Base-by-base conservation (phyloP, 2,329 filamentous ascomycete species). In the Alternaria incomplexa region DNA sequence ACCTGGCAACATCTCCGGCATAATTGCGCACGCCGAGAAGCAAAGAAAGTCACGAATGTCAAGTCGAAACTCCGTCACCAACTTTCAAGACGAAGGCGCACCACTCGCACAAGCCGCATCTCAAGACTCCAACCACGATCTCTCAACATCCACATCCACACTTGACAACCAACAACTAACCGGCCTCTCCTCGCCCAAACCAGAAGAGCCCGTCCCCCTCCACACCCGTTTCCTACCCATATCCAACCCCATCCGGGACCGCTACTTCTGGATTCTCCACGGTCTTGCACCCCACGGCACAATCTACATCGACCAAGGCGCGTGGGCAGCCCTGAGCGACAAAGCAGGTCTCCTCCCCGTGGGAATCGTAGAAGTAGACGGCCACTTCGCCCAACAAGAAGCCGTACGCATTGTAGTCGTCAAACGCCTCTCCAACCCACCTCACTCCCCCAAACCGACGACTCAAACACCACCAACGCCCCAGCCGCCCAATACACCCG, bases 141-240 rank as follows among this genome's bases (percentile, higher is more conserved):
- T 73, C 12, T 68, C 73, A 6, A 54, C 68, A 3, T 67, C 73
- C 6, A 69, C 71, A 26, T 62, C 72, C 43, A 69, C 77, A 48
- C 53, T 73, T 17, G 67, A 64, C 62, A 65, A 77, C 52, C 60
- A 84, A 82, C 26, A 68, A 23, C 63, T 74, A 52, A 22, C 64
- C 22, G 45, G 66, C 46, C 58, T 70, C 7, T 59, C 70, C 6
- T 71, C 77, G 1, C 66, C 71, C 15, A 66, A 69, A 51, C 20
- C 63, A 20, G 67, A 74, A 79, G 58, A 75, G 56, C 47, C 71
- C 1, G 71, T 77, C 11, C 88, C 94, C 1, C 83, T 97, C 5
- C 96, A 99, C 81, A 99, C 96, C 4, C 90, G 96, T 61, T 99
- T 99, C 84, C 85, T 97, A 12, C 93, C 94, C 0, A 93, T 60